These are phyloP conservation scores for Phytophthora hybrid DNA, from an alignment of 352 stramenopile genomes.

Conservation along the genomic window DNA sequence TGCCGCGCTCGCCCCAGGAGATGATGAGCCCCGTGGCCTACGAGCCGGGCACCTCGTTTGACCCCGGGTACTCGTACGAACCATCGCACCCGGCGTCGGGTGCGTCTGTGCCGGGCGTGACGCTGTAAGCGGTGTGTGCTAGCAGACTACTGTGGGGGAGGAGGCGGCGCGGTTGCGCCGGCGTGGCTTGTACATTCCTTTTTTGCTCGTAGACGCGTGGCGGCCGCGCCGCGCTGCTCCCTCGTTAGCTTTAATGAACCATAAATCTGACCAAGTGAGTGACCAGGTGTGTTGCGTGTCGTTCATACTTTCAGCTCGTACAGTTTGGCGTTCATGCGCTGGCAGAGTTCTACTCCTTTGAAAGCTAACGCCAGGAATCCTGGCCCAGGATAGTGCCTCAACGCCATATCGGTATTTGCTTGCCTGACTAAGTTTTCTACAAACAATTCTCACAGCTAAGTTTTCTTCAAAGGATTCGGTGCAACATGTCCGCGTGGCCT, in stretches of 20 bases:
- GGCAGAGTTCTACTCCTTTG: neutral
- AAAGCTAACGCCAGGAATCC: too few relatives aligned
- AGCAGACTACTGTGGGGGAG: slow-evolving; percentile 36
- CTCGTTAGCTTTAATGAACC: slow-evolving; percentile 44
- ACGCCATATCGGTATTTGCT: too few relatives aligned
- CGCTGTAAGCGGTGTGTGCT: slow-evolving; percentile 34
- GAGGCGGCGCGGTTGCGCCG: slow-evolving; percentile 17
- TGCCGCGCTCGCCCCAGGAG: slow-evolving; percentile 40
- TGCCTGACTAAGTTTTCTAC: too few relatives aligned
- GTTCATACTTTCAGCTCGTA: neutral
- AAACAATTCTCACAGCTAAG: too few relatives aligned
- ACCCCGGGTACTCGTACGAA: slow-evolving; percentile 30
- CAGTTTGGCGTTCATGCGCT: neutral
- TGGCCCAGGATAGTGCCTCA: too few relatives aligned
- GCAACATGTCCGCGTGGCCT: slow-evolving; percentile 30
- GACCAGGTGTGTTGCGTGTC: neutral
- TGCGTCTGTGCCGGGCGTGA: slow-evolving; percentile 48
- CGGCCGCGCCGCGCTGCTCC: slow-evolving; percentile 21
- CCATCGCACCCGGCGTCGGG: slow-evolving; percentile 25
- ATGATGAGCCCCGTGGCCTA: slow-evolving; percentile 28
- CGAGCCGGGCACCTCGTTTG: slow-evolving; percentile 36
- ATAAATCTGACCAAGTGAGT: slow-evolving; percentile 27
- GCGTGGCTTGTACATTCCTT: slow-evolving; percentile 41
- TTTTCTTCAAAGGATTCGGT: too few relatives aligned
- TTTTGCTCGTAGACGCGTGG: slow-evolving; percentile 42